Base-by-base conservation (phyloP, 2,329 filamentous ascomycete species). In the Nigrospora osmanthi region DNA sequence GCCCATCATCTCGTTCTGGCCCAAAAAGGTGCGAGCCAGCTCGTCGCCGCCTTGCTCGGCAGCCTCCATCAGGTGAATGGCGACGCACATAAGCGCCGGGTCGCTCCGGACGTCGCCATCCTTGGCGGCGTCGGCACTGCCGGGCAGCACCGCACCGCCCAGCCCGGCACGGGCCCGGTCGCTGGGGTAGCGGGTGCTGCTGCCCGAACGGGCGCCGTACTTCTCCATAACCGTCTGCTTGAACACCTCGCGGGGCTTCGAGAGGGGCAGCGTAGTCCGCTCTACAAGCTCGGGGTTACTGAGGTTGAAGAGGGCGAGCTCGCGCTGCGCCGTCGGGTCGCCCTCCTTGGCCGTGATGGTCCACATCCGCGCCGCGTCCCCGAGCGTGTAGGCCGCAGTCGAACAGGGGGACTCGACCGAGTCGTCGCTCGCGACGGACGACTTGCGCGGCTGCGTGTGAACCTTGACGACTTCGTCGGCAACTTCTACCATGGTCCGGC, bases 1-100 rank as follows among this genome's bases (percentile, higher is more conserved):
- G 35, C 55, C 49, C 49, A 56, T 58, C 49, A 63, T 62, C 56
- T 73, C 72, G 51, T 74, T 71, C 67, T 94, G 87, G 51, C 83
- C 77, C 63, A 96, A 69, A 66, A 91, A 90, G 61, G 84, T 85
- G 60, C 81, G 83, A 16, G 91, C 91, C 54, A 95, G 71, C 58
- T 85, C 79, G 61, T 97, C 91, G 1, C 89, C 89, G n/a, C 89
- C 89, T 44, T 78, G 77, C 55, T 88, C 86, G 34, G 87, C 89
- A 52, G 87, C 74, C 68, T 91, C 88, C 89, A 97, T 96, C 90
- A 91, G 97, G 70, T 97, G 91, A 65, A 94, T 83, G 11, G 91
- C 91, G 46, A 95, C 80, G 57, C 90, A 96, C 87, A 97, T 93
- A 36, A 89, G 81, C 44, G 85, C 85, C 2, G 88, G 87, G 61